A percentile compares a stretch with the other conserved stretches of the same genome.
Conservation (phyloP, 1,284 basidiomycete genomes). For the Rhodotorula sp. region DNA sequence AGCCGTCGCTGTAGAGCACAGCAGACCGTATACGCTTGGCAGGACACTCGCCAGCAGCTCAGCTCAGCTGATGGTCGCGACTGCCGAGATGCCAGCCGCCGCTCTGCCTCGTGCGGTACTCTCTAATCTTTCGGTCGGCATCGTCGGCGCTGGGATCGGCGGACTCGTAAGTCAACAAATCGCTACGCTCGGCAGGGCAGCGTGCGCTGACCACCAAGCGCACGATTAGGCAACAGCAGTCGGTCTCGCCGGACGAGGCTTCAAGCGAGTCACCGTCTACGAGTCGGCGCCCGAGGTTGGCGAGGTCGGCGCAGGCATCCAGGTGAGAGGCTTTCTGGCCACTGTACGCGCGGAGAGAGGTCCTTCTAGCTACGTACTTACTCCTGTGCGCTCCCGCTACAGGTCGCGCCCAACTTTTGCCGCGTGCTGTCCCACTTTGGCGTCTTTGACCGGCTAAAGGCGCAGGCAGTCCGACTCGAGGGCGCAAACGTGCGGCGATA, state of each 20-base stretch:
- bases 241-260: slow-evolving; percentile 10
- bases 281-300: slow-evolving; percentile 36
- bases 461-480: slow-evolving; percentile 33
- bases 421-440: slow-evolving; percentile 34
- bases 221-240: slow-evolving; percentile 9
- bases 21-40: background rate
- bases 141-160: slow-evolving; percentile 54
- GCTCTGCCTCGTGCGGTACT: slow-evolving; percentile 18
- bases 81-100: slow-evolving; percentile 16
- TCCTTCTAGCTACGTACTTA: background rate
- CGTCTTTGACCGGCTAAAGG: slow-evolving; percentile 30
- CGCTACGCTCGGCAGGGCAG: background rate
- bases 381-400: background rate
- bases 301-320: slow-evolving; percentile 44
- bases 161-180: slow-evolving; percentile 45
- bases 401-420: slow-evolving; percentile 39
- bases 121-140: slow-evolving; percentile 35
- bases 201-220: background rate
- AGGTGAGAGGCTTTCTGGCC: slow-evolving; percentile 1
- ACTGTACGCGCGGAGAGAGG: no score
- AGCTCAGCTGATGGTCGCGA: background rate
- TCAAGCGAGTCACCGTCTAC: slow-evolving; percentile 27
- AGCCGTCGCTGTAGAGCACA: background rate
- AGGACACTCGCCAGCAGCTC: background rate
- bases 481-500: slow-evolving; percentile 28